Evolutionary conservation across 495 filamentous ascomycete species (phyloP), one percentile per base, ranked within the genome.

Genomic region (Xylaria longipes): DNA sequence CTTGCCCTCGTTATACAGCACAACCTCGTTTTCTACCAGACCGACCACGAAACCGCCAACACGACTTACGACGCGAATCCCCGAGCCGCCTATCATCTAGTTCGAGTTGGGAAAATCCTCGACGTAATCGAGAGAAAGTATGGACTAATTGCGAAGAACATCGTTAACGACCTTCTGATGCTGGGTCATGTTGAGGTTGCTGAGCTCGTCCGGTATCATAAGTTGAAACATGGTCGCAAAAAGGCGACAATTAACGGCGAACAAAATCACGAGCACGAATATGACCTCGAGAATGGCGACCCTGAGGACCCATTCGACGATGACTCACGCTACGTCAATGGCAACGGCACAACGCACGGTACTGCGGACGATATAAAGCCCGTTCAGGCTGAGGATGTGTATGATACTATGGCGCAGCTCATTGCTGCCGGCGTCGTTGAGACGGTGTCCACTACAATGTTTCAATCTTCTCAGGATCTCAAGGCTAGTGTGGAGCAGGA

Each of bases 1-100:
- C 86, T 98, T 48, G 89, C 87, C 43, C 91, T 95, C 33, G 92
- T 99, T 75, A 86, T 95, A 56, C 96, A 98, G 78, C 90, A 97
- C 74, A 93, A 95, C 72, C 87, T 99, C 22, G 87, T 97, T 14
- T 91, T 90, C 77, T 91, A 95, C 80, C 88, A 90, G 73, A 87
- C 88, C 68, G 89, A 93, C 48, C 74, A 83, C 48, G 87, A 91
- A 65, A 86, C 89, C 67, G 87, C 85, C 33, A 76, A 85, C 43
- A 91, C 93, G 31, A 88, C 89, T 76, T 98, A 98, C 82, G 92
- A 97, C 74, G 91, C 93, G 31, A 91, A 96, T 68, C 81, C 88
- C 75, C 82, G 87, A 60, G 85, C 91, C 33, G 90, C 93, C 61
- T 98, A 98, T 78, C 88, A 88, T 71, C 85, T 98, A 45, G 82